Evolutionary conservation across 805 yeast species (phyloP), one percentile per base, ranked within the genome.

Genomic region (Candida fluviatilis): DNA sequence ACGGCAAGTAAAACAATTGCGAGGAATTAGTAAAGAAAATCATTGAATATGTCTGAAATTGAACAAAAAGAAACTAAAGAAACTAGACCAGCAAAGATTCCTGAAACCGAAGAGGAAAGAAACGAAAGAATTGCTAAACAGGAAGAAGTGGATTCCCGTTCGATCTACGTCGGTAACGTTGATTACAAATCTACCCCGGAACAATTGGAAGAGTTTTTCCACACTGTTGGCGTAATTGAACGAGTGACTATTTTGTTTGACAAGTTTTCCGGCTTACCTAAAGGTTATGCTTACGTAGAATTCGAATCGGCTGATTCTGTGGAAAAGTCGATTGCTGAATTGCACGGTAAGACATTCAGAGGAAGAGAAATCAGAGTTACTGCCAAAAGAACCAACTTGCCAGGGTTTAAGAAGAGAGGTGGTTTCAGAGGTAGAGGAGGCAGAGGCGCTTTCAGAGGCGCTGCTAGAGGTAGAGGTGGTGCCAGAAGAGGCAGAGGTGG

Each of bases 201-300:
- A 35, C 69, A 65, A 35, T 52, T 78, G 40, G 81, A 78, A 42
- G 56, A 57, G 17, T 64, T 67, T 36, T 78, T 77, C 55, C 57
- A 57, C 26, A 45, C 41, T 1, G 64, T 60, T 28, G 83, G 82
- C 1, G 53, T 52, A 1, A 69, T 78, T 35, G 71, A 70, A 43
- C 56, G 81, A 45, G 70, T 78, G 8, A 78, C 84, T 1, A 66
- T 78, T 16, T 60, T 78, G 40, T 62, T 64, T 39, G 73, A 71
- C 45, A 62, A 62, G 32, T 59, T 49, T 46, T 63, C 74, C 1
- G 76, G 77, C 0, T 53, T 54, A 14, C 73, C 78, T 6, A 73
- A 70, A 45, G 86, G 85, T 2, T 78, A 75, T 51, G 87, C 85
- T 1, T 82, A 78, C 47, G 64, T 82, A 23, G 80, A 83, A 47